These are phyloP conservation scores for Starmera caribaea DNA, from an alignment of 805 yeast species.

Conservation along the genomic window DNA sequence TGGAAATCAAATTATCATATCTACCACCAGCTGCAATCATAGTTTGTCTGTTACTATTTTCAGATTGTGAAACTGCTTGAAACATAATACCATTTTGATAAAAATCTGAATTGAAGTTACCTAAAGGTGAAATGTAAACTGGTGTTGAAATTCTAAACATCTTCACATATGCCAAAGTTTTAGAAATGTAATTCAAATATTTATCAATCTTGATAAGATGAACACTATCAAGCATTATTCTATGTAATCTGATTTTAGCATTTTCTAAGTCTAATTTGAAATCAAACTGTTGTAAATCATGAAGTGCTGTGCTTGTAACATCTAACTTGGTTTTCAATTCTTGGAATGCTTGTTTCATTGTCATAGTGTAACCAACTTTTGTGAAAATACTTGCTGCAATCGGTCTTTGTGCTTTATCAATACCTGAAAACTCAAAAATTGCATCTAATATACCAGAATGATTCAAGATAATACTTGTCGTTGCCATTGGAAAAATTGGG, in stretches of 20 bases:
- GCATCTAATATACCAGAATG: constrained; percentile 75
- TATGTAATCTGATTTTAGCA: constrained; percentile 53
- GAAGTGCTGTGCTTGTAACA: constrained; percentile 71
- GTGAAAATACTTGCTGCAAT: constrained; percentile 67
- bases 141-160: constrained; percentile 50
- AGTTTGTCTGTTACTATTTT: constrained; percentile 24
- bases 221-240: constrained; percentile 68
- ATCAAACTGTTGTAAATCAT: constrained; percentile 74
- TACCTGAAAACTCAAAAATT: constrained; percentile 72
- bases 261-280: constrained; percentile 61
- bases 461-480: constrained; percentile 55
- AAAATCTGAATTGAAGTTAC: constrained; percentile 73
- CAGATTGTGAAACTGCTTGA: constrained; percentile 66
- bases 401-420: constrained; percentile 62
- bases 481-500: constrained; percentile 55
- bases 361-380: constrained; percentile 62
- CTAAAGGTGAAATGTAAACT: constrained; percentile 67
- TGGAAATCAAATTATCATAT: constrained; percentile 64
- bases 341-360: constrained; percentile 46
- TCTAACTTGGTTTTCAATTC: constrained; percentile 57
- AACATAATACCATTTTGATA: constrained; percentile 83
- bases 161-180: constrained; percentile 44
- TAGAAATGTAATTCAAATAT: constrained; percentile 50
- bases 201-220: constrained; percentile 49
- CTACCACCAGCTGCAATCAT: constrained; percentile 90